Evolutionary conservation across 805 yeast genomes (phyloP), one percentile per base, ranked within the genome.

Genomic region (Lipomyces lipofer): DNA sequence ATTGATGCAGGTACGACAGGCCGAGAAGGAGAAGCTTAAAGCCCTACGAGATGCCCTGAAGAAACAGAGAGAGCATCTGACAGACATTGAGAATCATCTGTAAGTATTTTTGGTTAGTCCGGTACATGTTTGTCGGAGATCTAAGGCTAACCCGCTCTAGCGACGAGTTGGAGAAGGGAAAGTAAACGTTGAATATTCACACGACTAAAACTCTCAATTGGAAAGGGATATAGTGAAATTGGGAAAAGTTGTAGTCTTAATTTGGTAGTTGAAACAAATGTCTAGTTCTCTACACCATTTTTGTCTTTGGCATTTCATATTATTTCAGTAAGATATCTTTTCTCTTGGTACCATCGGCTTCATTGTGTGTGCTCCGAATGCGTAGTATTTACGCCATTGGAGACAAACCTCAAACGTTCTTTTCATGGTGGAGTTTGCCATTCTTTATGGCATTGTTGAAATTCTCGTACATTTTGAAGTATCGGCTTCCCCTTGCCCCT

Each of bases 11-110:
- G 56, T 90, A 73, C 88, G 82, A 74, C 84, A 88, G 75, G 96
- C 86, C 70, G 96, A 92, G 78, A 86, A 85, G 70, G 96, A 89
- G 73, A 89, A 86, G 77, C 78, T 90, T 71, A 83, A 81, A 68
- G 79, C 80, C 47, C 81, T 90, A 71, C 85, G 78, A 71, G 89
- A 86, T 70, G 81, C 85, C 67, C 78, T 90, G 71, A 81, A 84
- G 72, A 78, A 86, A 75, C 94, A 84, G 71, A 52, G 63, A 32
- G 64, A 59, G 49, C 66, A 63, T 38, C 59, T 64, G 36, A 60
- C 54, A 44, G 47, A 53, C 40, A 51, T 64, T 40, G 63, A 58
- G 57, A 21, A 51, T 33, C 63, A 64, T 36, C 59, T 64, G 63
- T 64, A 60, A 15, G 66, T 52, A 21, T 3, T 19, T 9, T 19